Percentiles rank a stretch among this genome's conserved stretches.
Evolutionary conservation across 768 basidiomycete species (phyloP).

Genomic region (Chalciporus sphaerocephalus): DNA sequence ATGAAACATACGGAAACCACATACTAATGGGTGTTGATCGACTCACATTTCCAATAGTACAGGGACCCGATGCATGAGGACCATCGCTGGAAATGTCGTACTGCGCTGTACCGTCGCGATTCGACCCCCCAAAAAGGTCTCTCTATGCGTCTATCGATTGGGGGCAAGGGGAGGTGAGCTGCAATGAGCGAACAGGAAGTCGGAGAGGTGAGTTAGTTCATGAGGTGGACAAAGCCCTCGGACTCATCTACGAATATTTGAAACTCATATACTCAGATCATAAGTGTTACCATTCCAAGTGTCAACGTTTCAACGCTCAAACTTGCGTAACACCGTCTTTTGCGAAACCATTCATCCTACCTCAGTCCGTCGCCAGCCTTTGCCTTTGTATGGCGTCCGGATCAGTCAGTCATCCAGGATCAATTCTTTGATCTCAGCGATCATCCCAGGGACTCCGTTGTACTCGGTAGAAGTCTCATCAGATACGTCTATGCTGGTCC

Average conservation of each 20-base stretch:
- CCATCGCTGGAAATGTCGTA: neutral
- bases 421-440: constrained; percentile 11
- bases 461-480: constrained; percentile 5
- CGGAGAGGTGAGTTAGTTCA: constrained; percentile 1
- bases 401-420: constrained; percentile 7
- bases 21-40: constrained; percentile 13
- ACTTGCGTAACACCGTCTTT: constrained; percentile 13
- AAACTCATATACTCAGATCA: constrained; percentile 14
- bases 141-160: neutral
- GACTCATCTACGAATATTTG: constrained; percentile 14
- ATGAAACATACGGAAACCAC: neutral
- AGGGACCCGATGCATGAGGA: constrained; percentile 5
- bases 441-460: constrained; percentile 15
- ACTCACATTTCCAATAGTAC: constrained; percentile 20
- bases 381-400: constrained; percentile 1
- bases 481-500: constrained; percentile 11
- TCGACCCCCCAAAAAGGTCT: constrained; percentile 3
- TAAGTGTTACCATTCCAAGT: neutral
- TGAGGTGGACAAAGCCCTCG: constrained; percentile 16
- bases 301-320: constrained; percentile 7
- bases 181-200: neutral
- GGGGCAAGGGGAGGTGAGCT: neutral
- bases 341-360: constrained; percentile 12
- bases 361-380: constrained; percentile 4
- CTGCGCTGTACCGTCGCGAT: constrained; percentile 11